Evolutionary conservation across 2,329 filamentous ascomycete genomes (phyloP).

Genomic region (Grosmannia huntii): DNA sequence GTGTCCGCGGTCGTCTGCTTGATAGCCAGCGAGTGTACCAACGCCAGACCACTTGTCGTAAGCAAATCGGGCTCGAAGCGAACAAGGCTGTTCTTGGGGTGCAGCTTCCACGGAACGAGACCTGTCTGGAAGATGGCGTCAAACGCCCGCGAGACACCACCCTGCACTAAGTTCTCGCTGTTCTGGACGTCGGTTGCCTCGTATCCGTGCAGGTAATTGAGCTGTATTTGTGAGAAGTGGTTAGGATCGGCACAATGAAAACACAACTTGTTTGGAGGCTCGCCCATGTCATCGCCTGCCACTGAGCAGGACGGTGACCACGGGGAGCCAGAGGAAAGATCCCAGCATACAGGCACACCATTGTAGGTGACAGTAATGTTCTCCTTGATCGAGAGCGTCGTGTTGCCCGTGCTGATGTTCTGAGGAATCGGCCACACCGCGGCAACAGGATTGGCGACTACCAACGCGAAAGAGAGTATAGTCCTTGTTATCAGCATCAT

Average conservation of each 20-base stretch:
- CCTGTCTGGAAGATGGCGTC: conserved; percentile 52
- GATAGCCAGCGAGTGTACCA: conserved; percentile 48
- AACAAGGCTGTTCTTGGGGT: conserved; percentile 42
- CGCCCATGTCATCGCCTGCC: neutral
- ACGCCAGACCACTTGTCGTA: conserved; percentile 24
- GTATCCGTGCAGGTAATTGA: conserved; percentile 34
- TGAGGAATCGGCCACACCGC: conserved; percentile 47
- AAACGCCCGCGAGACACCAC: conserved; percentile 45
- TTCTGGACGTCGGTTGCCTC: conserved; percentile 26
- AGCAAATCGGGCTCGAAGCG: conserved; percentile 47
- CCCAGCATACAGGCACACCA: conserved; percentile 39
- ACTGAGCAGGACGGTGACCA: conserved; percentile 3
- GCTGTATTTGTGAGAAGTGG: conserved; percentile 20
- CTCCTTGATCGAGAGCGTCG: conserved; percentile 39
- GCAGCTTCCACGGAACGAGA: conserved; percentile 69
- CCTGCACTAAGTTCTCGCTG: conserved; percentile 41
- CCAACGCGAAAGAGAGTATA: conserved; percentile 25
- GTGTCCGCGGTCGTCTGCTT: conserved; percentile 44
- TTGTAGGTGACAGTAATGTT: conserved; percentile 45
- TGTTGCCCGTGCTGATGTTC: conserved; percentile 36
- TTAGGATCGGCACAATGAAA: conserved; percentile 4
- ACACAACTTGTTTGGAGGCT: conserved; percentile 9
- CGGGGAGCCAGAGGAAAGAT: conserved; percentile 11
- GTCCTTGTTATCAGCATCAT: conserved; percentile 16
- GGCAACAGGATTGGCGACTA: conserved; percentile 27